phyloP scores from a whole-genome alignment of 176 grass and related monocot genomes.

The Aegilops speltoides region DNA sequence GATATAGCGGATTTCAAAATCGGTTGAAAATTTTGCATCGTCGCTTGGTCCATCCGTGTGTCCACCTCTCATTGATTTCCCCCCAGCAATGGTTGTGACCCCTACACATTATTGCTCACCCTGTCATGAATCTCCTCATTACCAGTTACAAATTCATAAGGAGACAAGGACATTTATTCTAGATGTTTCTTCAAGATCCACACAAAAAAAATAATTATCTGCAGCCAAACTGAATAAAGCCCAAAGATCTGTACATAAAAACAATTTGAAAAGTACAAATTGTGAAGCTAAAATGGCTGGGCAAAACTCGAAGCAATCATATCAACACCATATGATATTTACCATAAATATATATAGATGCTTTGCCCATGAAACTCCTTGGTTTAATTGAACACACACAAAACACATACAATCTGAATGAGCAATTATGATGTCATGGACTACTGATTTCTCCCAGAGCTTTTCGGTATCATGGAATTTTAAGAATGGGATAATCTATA shows the following conservation, averaged over 20 bases:
- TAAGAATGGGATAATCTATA: no score
- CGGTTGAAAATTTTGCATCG: constrained; percentile 93
- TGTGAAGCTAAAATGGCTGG: no score
- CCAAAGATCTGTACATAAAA: no score
- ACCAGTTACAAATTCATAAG: neutral
- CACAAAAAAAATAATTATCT: neutral
- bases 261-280: no score
- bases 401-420: neutral
- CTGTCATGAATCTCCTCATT: constrained; percentile 11
- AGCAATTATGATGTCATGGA: neutral
- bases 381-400: neutral
- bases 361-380: neutral
- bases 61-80: constrained; percentile 72
- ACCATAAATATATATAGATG: neutral
- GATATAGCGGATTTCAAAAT: constrained; percentile 87
- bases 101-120: constrained; percentile 45
- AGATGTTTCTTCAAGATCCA: neutral
- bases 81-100: constrained; percentile 93
- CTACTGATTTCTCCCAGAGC: neutral
- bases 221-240: constrained; percentile 9
- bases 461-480: no score
- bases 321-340: neutral
- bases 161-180: neutral
- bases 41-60: constrained; percentile 86
- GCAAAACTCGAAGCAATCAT: no score